Evolutionary conservation across 768 basidiomycete genomes (phyloP), one percentile per base, ranked within the genome.

Genomic region (Suillus brevipes): DNA sequence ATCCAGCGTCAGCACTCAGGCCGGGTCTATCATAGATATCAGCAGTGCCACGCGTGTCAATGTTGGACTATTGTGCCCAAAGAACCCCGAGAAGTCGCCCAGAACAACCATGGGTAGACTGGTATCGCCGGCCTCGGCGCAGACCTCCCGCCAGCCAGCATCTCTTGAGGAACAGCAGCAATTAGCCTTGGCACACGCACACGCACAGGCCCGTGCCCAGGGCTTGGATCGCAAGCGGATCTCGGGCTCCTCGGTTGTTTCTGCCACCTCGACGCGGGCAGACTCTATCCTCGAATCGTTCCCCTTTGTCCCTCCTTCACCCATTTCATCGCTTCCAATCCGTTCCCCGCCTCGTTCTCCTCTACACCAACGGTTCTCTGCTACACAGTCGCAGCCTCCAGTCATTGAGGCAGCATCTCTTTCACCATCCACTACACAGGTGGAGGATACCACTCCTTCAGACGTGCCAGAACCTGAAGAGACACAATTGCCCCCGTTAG

Each of bases 241-340:
- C 66, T 89, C 91, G 6, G 85, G 83, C 64, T 85, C 87, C 6
- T 92, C 90, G 37, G 84, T 86, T 57, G 75, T 88, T 64, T 89
- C 88, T 38, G 85, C 85, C 14, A 79, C 89, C 16, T 90, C 90
- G 12, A 89, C 89, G 3, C 84, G 85, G 58, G 90, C 91, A 34
- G 92, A 94, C 72, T 94, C 92, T 4, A 92, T 94, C 68, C 82
- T 94, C 34, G 92, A 93, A 75, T 89, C 87, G 16, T 95, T 95
- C 82, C 91, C 91, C 42, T 94, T 95, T 73, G 92, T 95, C 10
- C 93, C 93, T 28, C 93, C 93, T 1, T 93, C 92, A 9, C 93
- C 93, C 7, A 93, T 94, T 65, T 92, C 91, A n/a, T 87, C 91
- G 68, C 82, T 89, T 61, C 92, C 91, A 12, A 79, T 87, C 69